A percentile compares a stretch with the other conserved stretches of the same genome.
phyloP scores from a whole-genome alignment of 2,329 filamentous ascomycete genomes.

The Pseudogymnoascus sp. region DNA sequence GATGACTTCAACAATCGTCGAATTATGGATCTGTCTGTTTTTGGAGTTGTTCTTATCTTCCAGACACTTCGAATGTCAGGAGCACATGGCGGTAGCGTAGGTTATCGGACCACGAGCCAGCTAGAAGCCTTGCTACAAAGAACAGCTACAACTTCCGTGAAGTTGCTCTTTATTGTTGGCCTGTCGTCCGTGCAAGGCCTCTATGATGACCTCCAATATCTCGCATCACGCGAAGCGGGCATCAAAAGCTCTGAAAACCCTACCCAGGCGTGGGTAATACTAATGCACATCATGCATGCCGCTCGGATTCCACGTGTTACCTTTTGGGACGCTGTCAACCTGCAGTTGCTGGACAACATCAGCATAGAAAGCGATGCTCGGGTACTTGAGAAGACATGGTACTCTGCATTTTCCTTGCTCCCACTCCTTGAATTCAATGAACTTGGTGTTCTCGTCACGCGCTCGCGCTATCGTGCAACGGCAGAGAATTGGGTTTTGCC shows the following conservation, averaged over 20 bases:
- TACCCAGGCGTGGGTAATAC: constrained; percentile 50
- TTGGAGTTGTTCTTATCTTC: constrained; percentile 30
- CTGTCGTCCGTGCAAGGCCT: constrained; percentile 37
- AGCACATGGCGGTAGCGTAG: constrained; percentile 17
- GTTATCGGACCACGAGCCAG: constrained; percentile 25
- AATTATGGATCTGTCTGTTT: constrained; percentile 9
- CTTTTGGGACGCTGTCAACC: constrained; percentile 54
- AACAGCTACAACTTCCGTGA: constrained; percentile 33
- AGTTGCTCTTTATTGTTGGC: constrained; percentile 37
- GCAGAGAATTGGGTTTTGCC: constrained; percentile 55
- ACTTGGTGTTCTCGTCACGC: constrained; percentile 40
- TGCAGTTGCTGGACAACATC: constrained; percentile 33
- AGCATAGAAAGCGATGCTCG: constrained; percentile 36
- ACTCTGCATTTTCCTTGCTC: constrained; percentile 50
- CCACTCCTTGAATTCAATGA: constrained; percentile 54
- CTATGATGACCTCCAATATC: constrained; percentile 42
- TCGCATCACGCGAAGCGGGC: constrained; percentile 42
- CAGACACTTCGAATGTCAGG: constrained; percentile 39
- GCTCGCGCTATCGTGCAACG: constrained; percentile 31
- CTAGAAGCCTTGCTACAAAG: constrained; percentile 43
- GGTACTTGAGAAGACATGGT: constrained; percentile 50
- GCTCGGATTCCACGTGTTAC: constrained; percentile 43
- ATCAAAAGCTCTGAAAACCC: constrained; percentile 40
- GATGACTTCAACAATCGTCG: constrained; percentile 10
- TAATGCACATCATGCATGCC: constrained; percentile 46